Base-by-base conservation (phyloP, 176 grass and related monocot genomes). In the Cocos nucifera region DNA sequence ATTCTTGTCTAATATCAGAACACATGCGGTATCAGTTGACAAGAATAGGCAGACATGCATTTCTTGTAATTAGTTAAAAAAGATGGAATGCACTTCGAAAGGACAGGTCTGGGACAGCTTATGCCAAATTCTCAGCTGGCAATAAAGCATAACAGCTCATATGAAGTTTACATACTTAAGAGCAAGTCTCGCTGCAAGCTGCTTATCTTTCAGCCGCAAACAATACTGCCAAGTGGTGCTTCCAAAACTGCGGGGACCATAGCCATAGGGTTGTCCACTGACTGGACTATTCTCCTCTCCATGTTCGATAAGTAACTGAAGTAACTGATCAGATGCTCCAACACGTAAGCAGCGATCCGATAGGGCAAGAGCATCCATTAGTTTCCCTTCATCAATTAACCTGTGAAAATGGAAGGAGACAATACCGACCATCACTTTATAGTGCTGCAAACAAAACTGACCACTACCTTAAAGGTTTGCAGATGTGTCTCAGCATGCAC, bases 341-440 rank as follows among this genome's bases (percentile, higher is more conserved):
- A 88, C 78, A 64, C 83, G 83, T 56, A 97, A 84, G 82, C 86
- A 97, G 22, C 84, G 87, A 69, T 91, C 92, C 22, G 87, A 97
- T 62, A 97, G 64, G 58, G 86, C 92, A 81, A 97, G 84, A 77
- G 92, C 92, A 80, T 97, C 87, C 75, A 78, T 79, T 73, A 97
- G 66, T 83, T 97, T 97, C 56, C 87, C 84, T 82, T 97, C 92
- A 87, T 74, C 71, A 72, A 97, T 88, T 82, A 97, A 65, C 77
- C 91, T 95, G 56, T 74, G 77, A n/a, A 74, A 28, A 86, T 27
- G 20, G 78, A 48, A 73, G 55, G 65, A 67, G 63, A 63, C 7
- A 29, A 68, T 54, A 71, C 66, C 50, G 27, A 65, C 72, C 61
- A 62, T 39, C 18, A 23, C 10, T 2, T 44, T 14, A 44, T 44